Conservation (phyloP, 2,329 filamentous ascomycete species). For the Mariannaea elegans region DNA sequence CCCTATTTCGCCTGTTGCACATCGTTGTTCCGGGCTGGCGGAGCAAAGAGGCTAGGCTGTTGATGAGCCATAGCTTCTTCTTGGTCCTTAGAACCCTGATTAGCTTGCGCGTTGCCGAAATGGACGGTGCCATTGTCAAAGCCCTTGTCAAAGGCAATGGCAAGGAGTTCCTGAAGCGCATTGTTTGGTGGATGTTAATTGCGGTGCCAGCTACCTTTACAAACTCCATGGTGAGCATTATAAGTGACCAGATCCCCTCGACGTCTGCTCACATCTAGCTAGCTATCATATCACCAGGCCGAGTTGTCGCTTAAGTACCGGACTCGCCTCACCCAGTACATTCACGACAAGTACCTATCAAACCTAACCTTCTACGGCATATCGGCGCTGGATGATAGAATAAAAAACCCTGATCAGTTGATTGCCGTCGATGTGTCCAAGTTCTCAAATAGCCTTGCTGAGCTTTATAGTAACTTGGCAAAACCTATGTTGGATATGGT, state of each 20-base stretch:
- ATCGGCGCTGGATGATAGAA: slow-evolving; percentile 92
- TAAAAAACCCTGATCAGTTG: slow-evolving; percentile 98
- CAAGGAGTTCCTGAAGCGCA: slow-evolving; percentile 84
- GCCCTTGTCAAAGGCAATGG: slow-evolving; percentile 90
- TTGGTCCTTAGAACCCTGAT: slow-evolving; percentile 90
- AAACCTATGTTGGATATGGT: slow-evolving; percentile 96
- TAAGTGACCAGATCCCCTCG: not conserved
- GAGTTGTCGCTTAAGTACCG: slow-evolving; percentile 93
- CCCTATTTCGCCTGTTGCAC: slow-evolving; percentile 77
- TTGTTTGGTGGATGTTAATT: slow-evolving; percentile 99
- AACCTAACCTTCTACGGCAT: slow-evolving; percentile 98
- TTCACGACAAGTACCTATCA: slow-evolving; percentile 96
- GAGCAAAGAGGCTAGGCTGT: slow-evolving; percentile 85
- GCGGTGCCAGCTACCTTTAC: slow-evolving; percentile 96
- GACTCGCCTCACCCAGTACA: slow-evolving; percentile 89
- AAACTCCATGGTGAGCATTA: slow-evolving; percentile 86
- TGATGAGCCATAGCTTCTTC: slow-evolving; percentile 93
- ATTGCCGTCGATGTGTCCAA: slow-evolving; percentile 97
- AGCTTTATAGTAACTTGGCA: slow-evolving; percentile 94
- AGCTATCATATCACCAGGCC: slow-evolving; percentile 97
- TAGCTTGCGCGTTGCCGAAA: slow-evolving; percentile 93
- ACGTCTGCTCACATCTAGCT: slow-evolving; percentile 23
- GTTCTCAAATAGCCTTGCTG: slow-evolving; percentile 93
- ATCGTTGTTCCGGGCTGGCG: slow-evolving; percentile 92
- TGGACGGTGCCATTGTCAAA: slow-evolving; percentile 94